Conservation (phyloP, 257 asterid species). For the Solanum medicagineum region DNA sequence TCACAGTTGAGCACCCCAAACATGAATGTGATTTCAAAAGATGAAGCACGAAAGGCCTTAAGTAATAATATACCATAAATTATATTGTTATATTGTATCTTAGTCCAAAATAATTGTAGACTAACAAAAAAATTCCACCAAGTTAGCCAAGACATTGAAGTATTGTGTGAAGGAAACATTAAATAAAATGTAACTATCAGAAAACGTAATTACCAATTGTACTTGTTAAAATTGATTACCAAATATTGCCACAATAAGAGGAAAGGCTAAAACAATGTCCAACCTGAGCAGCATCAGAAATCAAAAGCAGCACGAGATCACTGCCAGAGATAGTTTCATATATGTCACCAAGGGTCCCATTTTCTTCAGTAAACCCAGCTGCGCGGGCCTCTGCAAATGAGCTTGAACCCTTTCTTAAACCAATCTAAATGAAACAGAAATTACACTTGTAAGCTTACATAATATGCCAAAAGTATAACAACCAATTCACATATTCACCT, state of each 20-base stretch:
- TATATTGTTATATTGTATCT: neutral
- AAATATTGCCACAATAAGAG: neutral
- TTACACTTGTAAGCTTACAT: neutral
- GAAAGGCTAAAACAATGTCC: neutral
- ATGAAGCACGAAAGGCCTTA: neutral
- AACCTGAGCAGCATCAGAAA: slow-evolving; percentile 97
- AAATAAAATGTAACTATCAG: neutral
- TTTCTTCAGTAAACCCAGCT: slow-evolving; percentile 87
- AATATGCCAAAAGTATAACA: neutral
- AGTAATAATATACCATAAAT: neutral
- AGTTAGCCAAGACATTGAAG: neutral
- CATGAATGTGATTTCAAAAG: neutral
- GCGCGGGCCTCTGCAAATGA: slow-evolving; percentile 87
- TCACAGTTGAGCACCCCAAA: neutral
- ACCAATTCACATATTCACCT: neutral
- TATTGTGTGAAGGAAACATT: neutral
- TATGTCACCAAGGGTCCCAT: slow-evolving; percentile 89
- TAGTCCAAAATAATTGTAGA: neutral
- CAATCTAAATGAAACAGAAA: slow-evolving; percentile 43
- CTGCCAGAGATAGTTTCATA: slow-evolving; percentile 84
- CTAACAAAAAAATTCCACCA: neutral
- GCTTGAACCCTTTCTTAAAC: slow-evolving; percentile 87
- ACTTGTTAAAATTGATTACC: neutral
- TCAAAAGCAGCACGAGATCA: slow-evolving; percentile 79
- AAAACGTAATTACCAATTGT: neutral